Percentiles rank a stretch among this genome's conserved stretches.
Conservation (phyloP, 805 yeast species). For the Tetrapisispora phaffii region DNA sequence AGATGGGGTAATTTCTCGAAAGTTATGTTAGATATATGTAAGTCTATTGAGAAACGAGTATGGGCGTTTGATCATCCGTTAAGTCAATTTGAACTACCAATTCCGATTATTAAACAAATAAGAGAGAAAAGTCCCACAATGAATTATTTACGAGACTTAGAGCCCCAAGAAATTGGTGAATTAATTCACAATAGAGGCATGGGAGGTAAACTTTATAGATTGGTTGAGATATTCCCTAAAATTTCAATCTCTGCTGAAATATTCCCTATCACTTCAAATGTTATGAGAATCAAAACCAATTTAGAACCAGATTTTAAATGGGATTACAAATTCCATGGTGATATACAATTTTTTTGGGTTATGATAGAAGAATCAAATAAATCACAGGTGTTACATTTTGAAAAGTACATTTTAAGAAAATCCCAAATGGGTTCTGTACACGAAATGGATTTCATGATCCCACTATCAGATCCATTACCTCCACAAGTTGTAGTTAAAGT, state of each 20-base stretch:
- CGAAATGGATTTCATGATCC: conserved; percentile 86
- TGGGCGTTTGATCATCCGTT: conserved; percentile 93
- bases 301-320: conserved; percentile 74
- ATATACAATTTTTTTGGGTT: conserved; percentile 82
- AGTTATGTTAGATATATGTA: conserved; percentile 70
- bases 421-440: conserved; percentile 46
- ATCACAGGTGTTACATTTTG: conserved; percentile 67
- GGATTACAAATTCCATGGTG: conserved; percentile 77
- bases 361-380: conserved; percentile 80
- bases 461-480: conserved; percentile 80
- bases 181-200: conserved; percentile 71
- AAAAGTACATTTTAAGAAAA: conserved; percentile 60
- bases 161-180: conserved; percentile 73
- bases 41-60: conserved; percentile 69
- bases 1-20: conserved; percentile 82
- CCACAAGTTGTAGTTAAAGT: conserved; percentile 75
- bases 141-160: conserved; percentile 65
- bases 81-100: conserved; percentile 75
- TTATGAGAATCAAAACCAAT: conserved; percentile 66
- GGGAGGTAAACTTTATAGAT: conserved; percentile 53
- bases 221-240: conserved; percentile 65
- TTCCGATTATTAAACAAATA: conserved; percentile 49
- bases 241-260: conserved; percentile 69
- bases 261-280: conserved; percentile 80
- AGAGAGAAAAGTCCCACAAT: conserved; percentile 57